These are phyloP conservation scores for Uronychia setigera DNA, from an alignment of 73 alveolate species.

Conservation along the genomic window DNA sequence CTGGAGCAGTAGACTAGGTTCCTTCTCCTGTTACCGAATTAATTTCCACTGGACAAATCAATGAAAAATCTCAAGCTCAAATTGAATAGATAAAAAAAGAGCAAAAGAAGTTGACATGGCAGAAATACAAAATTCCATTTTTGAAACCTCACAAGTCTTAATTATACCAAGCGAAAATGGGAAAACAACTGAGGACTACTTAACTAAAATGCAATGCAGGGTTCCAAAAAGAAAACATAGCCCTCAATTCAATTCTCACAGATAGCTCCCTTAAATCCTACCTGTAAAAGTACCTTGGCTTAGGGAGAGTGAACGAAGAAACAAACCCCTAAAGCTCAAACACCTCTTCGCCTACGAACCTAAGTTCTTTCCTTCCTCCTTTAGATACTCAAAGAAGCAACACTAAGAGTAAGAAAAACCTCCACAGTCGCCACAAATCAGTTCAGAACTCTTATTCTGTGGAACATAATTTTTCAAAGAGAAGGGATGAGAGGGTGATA, in stretches of 20 bases:
- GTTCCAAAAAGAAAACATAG: background rate
- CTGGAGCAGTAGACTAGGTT: background rate
- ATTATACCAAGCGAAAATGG: constrained; percentile 1
- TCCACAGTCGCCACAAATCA: background rate
- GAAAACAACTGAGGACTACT: background rate
- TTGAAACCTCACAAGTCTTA: no score
- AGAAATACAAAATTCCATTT: no score
- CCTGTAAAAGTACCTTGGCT: background rate
- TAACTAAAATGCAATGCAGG: background rate
- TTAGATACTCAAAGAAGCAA: background rate
- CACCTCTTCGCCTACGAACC: background rate
- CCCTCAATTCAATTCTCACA: background rate
- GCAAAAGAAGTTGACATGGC: background rate
- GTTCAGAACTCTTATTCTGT: background rate
- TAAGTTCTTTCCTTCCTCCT: background rate
- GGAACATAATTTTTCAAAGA: no score
- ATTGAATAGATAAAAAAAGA: background rate
- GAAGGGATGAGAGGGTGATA: no score
- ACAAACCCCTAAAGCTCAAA: background rate
- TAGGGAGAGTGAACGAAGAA: no score
- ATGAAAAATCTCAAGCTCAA: background rate
- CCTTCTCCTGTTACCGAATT: background rate
- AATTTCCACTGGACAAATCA: background rate
- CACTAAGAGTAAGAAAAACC: background rate
- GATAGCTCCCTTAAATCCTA: background rate